Evolutionary conservation across 2,329 filamentous ascomycete species (phyloP), one percentile per base, ranked within the genome.

Genomic region (Monosporascus sp.): DNA sequence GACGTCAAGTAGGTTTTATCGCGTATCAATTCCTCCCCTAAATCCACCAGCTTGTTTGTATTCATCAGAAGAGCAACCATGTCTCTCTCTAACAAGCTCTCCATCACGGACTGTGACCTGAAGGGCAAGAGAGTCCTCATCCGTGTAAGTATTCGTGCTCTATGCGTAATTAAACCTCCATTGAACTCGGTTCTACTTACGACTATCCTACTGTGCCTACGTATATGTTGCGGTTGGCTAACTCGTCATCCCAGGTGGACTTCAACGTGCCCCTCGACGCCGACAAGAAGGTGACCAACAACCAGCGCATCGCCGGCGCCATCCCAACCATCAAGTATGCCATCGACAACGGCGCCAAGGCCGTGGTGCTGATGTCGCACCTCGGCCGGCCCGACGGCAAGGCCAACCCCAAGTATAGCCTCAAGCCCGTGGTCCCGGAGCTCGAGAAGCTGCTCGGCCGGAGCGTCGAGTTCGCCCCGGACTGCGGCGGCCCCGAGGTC

Each of bases 121-220:
- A 96, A 96, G 85, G 93, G 82, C 84, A 99, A 99, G 86, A 86
- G 92, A 68, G 94, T 97, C 75, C 83, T 99, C 68, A 97, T 99
- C 74, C 89, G 94, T 70, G 94, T 96, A 82, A 74, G 89, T 60
- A 9, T 51, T 50, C 15, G 49, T 26, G 6, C 45, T 47, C 38
- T 46, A 18, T 37, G 24, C 37, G 31, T 35, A 31, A 31, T 31
- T 31, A 31, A 1, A 31, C 9, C 11, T 35, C 14, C 31, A 14
- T 14, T 14, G 4, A 5, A 14, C 31, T 45, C 24, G 44, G 26
- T 50, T 40, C 35, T 15, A 31, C 41, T 51, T 53, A 45, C 18
- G 40, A 26, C 17, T 37, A 20, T 28, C 50, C 52, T 51, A 7
- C 46, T 43, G 43, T 52, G 7, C 26, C 51, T 28, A 37, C 45